Evolutionary conservation across 75 land plant genomes (phyloP).

Genomic region (Pinus taeda): DNA sequence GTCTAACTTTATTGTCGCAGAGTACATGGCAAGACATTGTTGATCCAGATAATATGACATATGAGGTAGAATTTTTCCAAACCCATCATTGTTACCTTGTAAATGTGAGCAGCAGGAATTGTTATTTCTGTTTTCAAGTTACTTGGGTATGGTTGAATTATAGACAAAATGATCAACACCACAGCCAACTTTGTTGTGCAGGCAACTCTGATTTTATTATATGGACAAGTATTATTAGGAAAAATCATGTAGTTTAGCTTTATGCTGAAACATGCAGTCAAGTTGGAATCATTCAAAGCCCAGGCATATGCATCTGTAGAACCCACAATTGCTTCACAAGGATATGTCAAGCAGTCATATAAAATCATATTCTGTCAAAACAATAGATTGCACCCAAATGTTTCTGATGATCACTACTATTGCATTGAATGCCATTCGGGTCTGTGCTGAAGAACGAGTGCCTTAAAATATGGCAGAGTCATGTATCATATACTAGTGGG

Average conservation of each 20-base stretch:
- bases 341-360: too few species aligned
- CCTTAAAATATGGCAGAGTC: too few species aligned
- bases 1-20: slow-evolving; percentile 15
- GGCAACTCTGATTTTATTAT: not conserved
- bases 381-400: too few species aligned
- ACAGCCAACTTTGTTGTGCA: too few species aligned
- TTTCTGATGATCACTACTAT: too few species aligned
- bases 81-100: too few species aligned
- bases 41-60: slow-evolving; percentile 92
- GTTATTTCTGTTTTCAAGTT: not conserved
- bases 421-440: too few species aligned
- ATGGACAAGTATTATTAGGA: too few species aligned
- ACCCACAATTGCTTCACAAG: not conserved
- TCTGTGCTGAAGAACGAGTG: too few species aligned
- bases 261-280: not conserved
- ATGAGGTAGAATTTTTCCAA: slow-evolving; percentile 55
- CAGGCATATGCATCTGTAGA: not conserved
- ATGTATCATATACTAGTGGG: not conserved
- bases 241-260: too few species aligned
- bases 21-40: slow-evolving; percentile 68
- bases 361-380: too few species aligned
- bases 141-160: not conserved
- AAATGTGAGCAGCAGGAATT: not conserved
- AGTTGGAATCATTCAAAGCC: not conserved
- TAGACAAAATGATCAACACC: too few species aligned